A percentile compares a stretch with the other conserved stretches of the same genome.
These are phyloP conservation scores for Tubosaeta sp. DNA, from an alignment of 768 basidiomycete genomes.

Conservation along the genomic window DNA sequence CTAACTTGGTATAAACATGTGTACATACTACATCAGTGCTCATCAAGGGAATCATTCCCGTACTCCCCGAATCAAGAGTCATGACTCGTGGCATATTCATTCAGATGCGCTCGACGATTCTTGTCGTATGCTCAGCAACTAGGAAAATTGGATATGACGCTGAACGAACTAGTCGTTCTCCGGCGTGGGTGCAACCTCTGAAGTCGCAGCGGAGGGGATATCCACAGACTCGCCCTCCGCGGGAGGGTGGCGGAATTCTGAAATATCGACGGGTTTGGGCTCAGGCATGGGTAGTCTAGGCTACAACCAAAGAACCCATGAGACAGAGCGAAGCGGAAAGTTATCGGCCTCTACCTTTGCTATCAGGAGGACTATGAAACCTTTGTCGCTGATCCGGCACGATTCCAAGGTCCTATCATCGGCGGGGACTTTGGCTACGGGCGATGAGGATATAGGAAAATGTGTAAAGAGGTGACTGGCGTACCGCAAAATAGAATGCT, in stretches of 20 bases:
- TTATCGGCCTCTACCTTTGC: neutral
- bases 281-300: neutral
- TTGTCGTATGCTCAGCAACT: too few species aligned
- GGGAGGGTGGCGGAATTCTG: neutral
- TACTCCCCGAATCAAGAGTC: too few species aligned
- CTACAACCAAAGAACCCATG: neutral
- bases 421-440: neutral
- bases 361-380: conserved; percentile 2
- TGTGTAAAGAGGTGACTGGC: neutral
- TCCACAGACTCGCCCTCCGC: neutral
- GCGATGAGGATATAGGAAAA: neutral
- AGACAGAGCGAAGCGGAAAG: neutral
- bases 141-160: neutral
- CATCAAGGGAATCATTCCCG: too few species aligned
- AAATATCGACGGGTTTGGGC: neutral
- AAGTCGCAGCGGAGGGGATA: neutral
- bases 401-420: neutral
- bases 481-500: conserved; percentile 3
- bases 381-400: conserved; percentile 3
- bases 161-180: neutral
- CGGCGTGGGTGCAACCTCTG: neutral
- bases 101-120: too few species aligned
- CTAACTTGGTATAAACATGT: neutral
- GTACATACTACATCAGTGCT: neutral
- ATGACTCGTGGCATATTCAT: too few species aligned